Evolutionary conservation across 163 green algal genomes (phyloP).

Genomic region (Smithsoniella earleae): DNA sequence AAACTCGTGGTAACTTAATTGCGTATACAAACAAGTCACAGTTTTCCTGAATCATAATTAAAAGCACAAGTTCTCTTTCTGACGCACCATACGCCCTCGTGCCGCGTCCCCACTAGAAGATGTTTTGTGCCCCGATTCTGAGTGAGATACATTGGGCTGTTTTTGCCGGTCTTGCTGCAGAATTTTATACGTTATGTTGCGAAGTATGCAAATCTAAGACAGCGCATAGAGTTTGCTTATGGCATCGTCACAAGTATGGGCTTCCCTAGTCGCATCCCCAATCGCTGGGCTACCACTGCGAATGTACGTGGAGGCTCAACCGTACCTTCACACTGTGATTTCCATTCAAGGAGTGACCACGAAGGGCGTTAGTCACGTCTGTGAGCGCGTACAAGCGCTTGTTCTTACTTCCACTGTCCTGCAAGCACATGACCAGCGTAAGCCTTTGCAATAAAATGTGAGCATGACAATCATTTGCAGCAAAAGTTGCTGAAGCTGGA

Average conservation of each 20-base stretch:
- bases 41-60: too few relatives aligned
- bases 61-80: too few relatives aligned
- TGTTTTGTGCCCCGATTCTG: too few relatives aligned
- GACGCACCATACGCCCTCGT: too few relatives aligned
- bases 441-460: too few relatives aligned
- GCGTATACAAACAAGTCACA: too few relatives aligned
- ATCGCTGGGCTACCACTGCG: neutral
- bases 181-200: neutral
- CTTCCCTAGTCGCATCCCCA: too few relatives aligned
- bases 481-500: too few relatives aligned
- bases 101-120: too few relatives aligned
- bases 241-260: neutral
- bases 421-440: neutral
- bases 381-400: slow-evolving; percentile 25
- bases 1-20: too few relatives aligned
- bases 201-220: neutral
- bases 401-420: neutral
- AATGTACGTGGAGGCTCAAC: neutral
- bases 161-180: neutral
- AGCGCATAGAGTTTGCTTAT: neutral
- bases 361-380: slow-evolving; percentile 13
- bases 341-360: slow-evolving; percentile 13
- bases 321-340: slow-evolving; percentile 7
- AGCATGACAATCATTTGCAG: too few relatives aligned
- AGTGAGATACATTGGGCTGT: neutral